Evolutionary conservation across 2,329 filamentous ascomycete species (phyloP), one percentile per base, ranked within the genome.

Genomic region (Hypoxylon sp.): DNA sequence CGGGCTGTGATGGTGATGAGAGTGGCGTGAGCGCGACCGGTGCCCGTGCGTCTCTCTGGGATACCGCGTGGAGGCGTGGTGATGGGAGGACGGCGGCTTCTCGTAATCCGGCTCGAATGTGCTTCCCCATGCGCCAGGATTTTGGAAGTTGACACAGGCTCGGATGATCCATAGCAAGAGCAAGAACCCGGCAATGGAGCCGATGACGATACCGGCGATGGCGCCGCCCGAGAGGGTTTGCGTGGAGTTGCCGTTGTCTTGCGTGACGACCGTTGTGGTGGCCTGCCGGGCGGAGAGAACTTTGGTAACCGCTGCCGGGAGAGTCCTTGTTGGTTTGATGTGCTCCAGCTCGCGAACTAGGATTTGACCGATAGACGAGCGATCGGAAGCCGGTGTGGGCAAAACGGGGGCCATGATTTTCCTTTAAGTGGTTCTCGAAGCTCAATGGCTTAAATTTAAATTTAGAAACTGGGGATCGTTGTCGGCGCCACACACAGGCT

Each of bases 181-280:
- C 11, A 85, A 74, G 41, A 82, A 70, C n/a, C 82, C 82, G 47
- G 71, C 78, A 54, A 85, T 76, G 23, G 81, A 82, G 19, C 83
- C 83, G 65, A 85, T 80, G 48, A 85, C 81, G 63, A 85, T 85
- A 47, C 83, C 83, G 0, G 82, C 83, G 52, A 86, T 85, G 48
- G 82, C 83, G 47, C 83, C 83, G 51, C 81, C 82, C 43, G 76
- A 80, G 11, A 85, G 77, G n/a, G 63, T 73, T 0, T 71, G 71
- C 1, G 66, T 54, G 5, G 67, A 63, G 12, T 70, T 65, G 39
- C 66, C 63, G 47, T 66, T 70, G 50, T 65, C 47, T 34, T 68
- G 63, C 6, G 65, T 52, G 45, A 76, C 58, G 39, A 75, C 71
- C 1, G 73, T 74, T n/a, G 74, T 74, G 3, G 74, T 74, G 5